Percentiles rank a stretch among this genome's conserved stretches.
These are phyloP conservation scores for Pleurotus djamor DNA, from an alignment of 768 basidiomycete genomes.

Conservation along the genomic window DNA sequence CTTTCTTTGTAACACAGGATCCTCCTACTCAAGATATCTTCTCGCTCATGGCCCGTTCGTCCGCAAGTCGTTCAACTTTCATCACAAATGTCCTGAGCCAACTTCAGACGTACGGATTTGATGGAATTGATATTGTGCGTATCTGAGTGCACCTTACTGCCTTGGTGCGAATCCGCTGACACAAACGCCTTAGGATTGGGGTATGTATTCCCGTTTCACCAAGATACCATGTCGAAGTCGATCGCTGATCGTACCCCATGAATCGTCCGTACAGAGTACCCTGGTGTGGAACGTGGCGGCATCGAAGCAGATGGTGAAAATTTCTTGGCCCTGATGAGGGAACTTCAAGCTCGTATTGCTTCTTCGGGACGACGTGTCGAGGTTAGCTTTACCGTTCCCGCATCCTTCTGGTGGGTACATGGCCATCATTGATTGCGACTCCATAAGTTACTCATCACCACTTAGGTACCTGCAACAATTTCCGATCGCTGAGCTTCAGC, in stretches of 20 bases:
- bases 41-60: neutral
- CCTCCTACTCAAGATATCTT: neutral
- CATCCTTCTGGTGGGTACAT: neutral
- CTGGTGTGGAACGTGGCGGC: neutral
- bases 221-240: neutral
- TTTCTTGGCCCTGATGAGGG: neutral
- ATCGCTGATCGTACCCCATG: neutral
- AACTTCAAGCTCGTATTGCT: neutral
- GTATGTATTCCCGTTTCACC: neutral
- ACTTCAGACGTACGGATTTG: neutral
- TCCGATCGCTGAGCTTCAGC: neutral
- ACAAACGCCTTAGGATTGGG: neutral
- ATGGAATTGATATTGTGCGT: neutral
- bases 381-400: neutral
- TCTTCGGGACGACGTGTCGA: neutral
- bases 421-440: too few relatives aligned
- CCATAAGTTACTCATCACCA: too few relatives aligned
- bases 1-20: neutral
- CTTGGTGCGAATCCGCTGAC: neutral
- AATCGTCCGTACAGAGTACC: neutral
- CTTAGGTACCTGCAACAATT: conserved; percentile 2
- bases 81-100: neutral
- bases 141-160: neutral
- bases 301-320: neutral
- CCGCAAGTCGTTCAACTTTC: neutral